A percentile compares a stretch with the other conserved stretches of the same genome.
phyloP scores from a whole-genome alignment of 805 yeast genomes.

The Aciculoconidium aculeatum region DNA sequence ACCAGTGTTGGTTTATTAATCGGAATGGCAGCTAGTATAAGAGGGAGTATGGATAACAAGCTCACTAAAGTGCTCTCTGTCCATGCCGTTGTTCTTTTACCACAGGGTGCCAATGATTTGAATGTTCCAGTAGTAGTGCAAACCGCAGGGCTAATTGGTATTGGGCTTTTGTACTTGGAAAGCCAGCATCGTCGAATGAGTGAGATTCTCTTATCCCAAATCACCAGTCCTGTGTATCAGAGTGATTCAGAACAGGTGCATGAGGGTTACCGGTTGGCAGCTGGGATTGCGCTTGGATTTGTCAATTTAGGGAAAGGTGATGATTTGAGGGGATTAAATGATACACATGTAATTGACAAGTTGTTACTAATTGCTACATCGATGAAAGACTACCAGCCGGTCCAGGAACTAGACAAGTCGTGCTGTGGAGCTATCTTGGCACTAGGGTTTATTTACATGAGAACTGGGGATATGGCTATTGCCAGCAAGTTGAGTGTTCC shows the following conservation, averaged over 20 bases:
- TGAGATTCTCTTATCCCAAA: constrained; percentile 66
- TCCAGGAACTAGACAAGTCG: constrained; percentile 54
- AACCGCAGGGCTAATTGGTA: constrained; percentile 85
- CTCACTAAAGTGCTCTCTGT: constrained; percentile 88
- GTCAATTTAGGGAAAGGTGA: constrained; percentile 76
- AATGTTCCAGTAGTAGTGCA: constrained; percentile 81
- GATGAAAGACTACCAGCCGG: constrained; percentile 57
- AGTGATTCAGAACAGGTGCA: constrained; percentile 54
- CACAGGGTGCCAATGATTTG: constrained; percentile 84
- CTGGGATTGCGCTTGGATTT: constrained; percentile 84
- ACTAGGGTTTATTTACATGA: constrained; percentile 65
- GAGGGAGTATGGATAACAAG: constrained; percentile 79
- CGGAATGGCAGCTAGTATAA: constrained; percentile 88
- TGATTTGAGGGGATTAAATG: constrained; percentile 52
- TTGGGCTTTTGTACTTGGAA: constrained; percentile 76
- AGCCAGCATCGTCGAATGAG: constrained; percentile 84
- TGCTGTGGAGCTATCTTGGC: constrained; percentile 75
- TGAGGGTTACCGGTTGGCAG: constrained; percentile 81
- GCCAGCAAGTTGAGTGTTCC: constrained; percentile 63
- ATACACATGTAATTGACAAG: constrained; percentile 56
- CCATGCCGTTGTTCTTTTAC: constrained; percentile 86
- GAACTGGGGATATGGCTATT: constrained; percentile 52
- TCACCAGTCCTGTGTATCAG: constrained; percentile 47
- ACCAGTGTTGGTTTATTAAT: constrained; percentile 83
- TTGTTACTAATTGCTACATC: constrained; percentile 54